Percentiles rank a stretch among this genome's conserved stretches.
phyloP scores from a whole-genome alignment of 169 alveolate species.

The Plasmodium gaboni region DNA sequence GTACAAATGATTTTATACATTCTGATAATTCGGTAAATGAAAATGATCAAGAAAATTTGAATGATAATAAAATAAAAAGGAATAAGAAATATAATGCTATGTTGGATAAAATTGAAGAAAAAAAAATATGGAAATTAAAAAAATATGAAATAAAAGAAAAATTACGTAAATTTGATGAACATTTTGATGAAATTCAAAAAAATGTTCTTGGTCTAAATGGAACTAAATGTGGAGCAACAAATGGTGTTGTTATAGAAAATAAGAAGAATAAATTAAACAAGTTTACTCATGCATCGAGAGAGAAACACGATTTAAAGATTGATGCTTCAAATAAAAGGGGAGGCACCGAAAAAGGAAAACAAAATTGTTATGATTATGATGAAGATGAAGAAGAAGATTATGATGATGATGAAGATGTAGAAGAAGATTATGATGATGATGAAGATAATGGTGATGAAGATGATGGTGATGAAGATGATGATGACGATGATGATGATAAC shows the following conservation, averaged over 20 bases:
- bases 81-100: constrained; percentile 6
- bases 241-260: constrained; percentile 2
- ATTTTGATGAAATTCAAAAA: constrained; percentile 58
- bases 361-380: background rate
- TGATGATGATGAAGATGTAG: background rate
- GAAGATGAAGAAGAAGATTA: background rate
- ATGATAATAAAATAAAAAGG: background rate
- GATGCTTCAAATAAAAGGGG: constrained; percentile 3
- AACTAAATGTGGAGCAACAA: background rate
- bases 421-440: constrained; percentile 5
- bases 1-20: constrained; percentile 32
- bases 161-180: constrained; percentile 50
- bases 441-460: background rate
- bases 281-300: background rate
- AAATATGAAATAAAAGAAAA: constrained; percentile 71
- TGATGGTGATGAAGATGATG: background rate
- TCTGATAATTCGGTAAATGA: background rate
- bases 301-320: background rate
- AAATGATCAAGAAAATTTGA: background rate
- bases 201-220: constrained; percentile 24
- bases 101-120: constrained; percentile 33
- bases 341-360: background rate
- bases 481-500: background rate
- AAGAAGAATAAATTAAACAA: constrained; percentile 1
- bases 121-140: constrained; percentile 53